phyloP scores from a whole-genome alignment of 345 rosid species.

The Eucalyptus regnans region DNA sequence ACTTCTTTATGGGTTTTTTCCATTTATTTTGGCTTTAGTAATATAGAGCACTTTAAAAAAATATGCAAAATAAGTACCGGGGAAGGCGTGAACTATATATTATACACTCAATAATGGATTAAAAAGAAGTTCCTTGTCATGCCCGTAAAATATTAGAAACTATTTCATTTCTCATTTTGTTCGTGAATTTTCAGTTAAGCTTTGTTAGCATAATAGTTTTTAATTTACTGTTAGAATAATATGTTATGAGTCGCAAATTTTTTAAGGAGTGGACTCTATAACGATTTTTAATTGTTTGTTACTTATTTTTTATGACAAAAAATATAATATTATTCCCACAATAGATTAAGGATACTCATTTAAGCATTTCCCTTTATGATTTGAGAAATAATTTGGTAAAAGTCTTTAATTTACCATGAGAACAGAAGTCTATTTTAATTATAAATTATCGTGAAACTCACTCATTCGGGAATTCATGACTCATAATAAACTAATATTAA shows the following conservation, averaged over 20 bases:
- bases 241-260: rapidly evolving
- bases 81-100: not conserved
- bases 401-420: rapidly evolving
- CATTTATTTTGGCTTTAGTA: not conserved
- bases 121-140: not conserved
- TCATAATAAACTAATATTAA: too few relatives aligned
- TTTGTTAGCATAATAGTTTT: too few relatives aligned
- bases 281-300: rapidly evolving
- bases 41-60: not conserved
- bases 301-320: too few relatives aligned
- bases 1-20: not conserved
- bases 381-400: not conserved
- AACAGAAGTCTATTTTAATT: not conserved
- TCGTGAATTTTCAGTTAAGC: not conserved
- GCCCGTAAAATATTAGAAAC: not conserved
- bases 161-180: not conserved
- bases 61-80: not conserved
- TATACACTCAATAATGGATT: not conserved
- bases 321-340: too few relatives aligned
- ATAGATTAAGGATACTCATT: not conserved
- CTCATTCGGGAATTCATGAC: rapidly evolving
- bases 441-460: rapidly evolving
- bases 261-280: too few relatives aligned
- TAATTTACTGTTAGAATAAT: too few relatives aligned
- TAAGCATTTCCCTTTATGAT: not conserved